These are phyloP conservation scores for Metschnikowia dekortorum DNA, from an alignment of 805 yeast genomes.

Conservation along the genomic window DNA sequence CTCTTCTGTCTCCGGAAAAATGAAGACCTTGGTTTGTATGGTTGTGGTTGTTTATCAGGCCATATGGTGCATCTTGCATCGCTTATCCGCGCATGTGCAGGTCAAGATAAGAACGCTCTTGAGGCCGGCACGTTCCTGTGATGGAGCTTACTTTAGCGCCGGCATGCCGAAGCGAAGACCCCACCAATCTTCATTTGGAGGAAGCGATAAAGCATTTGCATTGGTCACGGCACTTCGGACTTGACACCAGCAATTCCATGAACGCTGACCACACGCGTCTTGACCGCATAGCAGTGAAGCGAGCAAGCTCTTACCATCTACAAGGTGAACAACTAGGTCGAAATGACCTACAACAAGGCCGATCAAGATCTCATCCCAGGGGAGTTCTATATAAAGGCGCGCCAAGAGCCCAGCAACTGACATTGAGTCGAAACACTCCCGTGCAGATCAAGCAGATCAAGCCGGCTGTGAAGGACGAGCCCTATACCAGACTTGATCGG, in stretches of 20 bases:
- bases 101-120: slow-evolving; percentile 1
- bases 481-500: neutral
- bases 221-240: too few species aligned
- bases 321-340: neutral
- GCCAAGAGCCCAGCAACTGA: neutral
- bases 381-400: neutral
- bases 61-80: neutral
- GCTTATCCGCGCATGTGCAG: slow-evolving; percentile 2
- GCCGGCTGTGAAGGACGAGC: neutral
- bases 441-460: neutral
- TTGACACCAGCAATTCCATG: neutral
- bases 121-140: neutral
- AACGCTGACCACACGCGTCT: neutral
- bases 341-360: neutral
- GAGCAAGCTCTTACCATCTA: slow-evolving; percentile 1
- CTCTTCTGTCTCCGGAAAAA: neutral
- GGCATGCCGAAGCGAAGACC: neutral
- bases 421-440: neutral
- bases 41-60: neutral
- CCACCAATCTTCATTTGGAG: too few species aligned
- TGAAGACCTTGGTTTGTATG: neutral
- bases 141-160: neutral
- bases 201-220: neutral
- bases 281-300: neutral
- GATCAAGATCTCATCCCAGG: neutral